A percentile compares a stretch with the other conserved stretches of the same genome.
Evolutionary conservation across 2,329 filamentous ascomycete genomes (phyloP).

Genomic region (Aspergillus amoenus): DNA sequence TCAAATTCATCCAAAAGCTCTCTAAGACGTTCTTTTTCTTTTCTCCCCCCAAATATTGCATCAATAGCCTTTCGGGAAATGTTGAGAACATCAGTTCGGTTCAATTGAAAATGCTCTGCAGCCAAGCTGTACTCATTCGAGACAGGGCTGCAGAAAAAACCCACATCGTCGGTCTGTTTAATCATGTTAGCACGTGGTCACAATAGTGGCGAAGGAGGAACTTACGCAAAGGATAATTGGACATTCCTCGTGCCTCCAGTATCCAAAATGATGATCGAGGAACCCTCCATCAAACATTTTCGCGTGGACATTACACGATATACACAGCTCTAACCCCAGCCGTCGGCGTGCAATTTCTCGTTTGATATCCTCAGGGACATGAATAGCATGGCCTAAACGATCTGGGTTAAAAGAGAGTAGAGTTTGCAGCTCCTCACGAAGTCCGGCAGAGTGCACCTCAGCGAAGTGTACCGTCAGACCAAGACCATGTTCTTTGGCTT

Average conservation of each 20-base stretch:
- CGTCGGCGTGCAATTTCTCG: slow-evolving; percentile 53
- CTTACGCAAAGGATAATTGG: slow-evolving; percentile 69
- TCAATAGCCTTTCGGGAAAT: slow-evolving; percentile 63
- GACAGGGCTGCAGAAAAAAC: slow-evolving; percentile 72
- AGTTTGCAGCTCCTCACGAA: slow-evolving; percentile 60
- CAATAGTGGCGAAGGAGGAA: slow-evolving; percentile 22
- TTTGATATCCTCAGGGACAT: slow-evolving; percentile 64
- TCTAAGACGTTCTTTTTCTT: slow-evolving; percentile 51
- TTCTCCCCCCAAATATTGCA: slow-evolving; percentile 64
- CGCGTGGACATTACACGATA: slow-evolving; percentile 78
- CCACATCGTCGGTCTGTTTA: slow-evolving; percentile 75
- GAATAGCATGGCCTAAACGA: slow-evolving; percentile 75
- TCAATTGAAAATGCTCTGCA: slow-evolving; percentile 66
- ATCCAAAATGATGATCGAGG: slow-evolving; percentile 72
- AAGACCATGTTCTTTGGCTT: slow-evolving; percentile 57
- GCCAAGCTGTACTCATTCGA: slow-evolving; percentile 77
- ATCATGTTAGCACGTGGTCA: slow-evolving; percentile 16
- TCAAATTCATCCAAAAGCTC: slow-evolving; percentile 25
- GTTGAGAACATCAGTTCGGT: slow-evolving; percentile 46
- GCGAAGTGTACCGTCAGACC: slow-evolving; percentile 76
- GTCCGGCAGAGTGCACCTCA: slow-evolving; percentile 61
- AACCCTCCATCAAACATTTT: slow-evolving; percentile 67
- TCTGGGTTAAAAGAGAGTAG: slow-evolving; percentile 67
- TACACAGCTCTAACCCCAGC: slow-evolving; percentile 71
- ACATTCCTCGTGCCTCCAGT: slow-evolving; percentile 63